phyloP scores from a whole-genome alignment of 495 filamentous ascomycete species.

The Jackrogersella minutella region DNA sequence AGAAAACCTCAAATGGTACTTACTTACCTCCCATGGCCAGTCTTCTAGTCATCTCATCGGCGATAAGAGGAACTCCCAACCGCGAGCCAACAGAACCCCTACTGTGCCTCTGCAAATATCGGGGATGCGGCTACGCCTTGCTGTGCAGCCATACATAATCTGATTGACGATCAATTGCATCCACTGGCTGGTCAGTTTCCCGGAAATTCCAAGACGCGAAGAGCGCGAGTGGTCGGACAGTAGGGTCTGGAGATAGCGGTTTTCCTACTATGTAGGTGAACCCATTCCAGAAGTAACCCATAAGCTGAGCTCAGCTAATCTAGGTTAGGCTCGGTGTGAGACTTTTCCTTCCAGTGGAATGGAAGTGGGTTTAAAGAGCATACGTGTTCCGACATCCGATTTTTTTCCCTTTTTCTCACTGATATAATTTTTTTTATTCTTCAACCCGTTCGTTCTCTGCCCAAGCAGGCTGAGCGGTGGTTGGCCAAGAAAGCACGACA shows the following conservation, averaged over 20 bases:
- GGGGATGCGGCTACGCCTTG: background rate
- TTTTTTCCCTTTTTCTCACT: background rate
- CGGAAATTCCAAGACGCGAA: slow-evolving; percentile 9
- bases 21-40: background rate
- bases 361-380: background rate
- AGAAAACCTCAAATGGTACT: background rate
- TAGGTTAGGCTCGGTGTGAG: slow-evolving; percentile 5
- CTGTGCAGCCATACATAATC: background rate
- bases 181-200: background rate
- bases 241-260: background rate
- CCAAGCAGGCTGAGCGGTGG: too few relatives aligned
- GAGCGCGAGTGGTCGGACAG: slow-evolving; percentile 1
- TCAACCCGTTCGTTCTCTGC: too few relatives aligned
- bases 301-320: slow-evolving; percentile 8
- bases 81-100: background rate
- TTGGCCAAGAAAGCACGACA: background rate
- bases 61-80: background rate
- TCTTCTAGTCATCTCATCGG: background rate
- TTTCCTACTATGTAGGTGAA: background rate
- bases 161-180: background rate
- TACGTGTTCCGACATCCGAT: background rate
- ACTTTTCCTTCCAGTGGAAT: background rate
- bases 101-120: background rate
- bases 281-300: background rate
- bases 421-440: background rate